These are phyloP conservation scores for Termitomyces titanicus DNA, from an alignment of 768 basidiomycete species.

Conservation along the genomic window DNA sequence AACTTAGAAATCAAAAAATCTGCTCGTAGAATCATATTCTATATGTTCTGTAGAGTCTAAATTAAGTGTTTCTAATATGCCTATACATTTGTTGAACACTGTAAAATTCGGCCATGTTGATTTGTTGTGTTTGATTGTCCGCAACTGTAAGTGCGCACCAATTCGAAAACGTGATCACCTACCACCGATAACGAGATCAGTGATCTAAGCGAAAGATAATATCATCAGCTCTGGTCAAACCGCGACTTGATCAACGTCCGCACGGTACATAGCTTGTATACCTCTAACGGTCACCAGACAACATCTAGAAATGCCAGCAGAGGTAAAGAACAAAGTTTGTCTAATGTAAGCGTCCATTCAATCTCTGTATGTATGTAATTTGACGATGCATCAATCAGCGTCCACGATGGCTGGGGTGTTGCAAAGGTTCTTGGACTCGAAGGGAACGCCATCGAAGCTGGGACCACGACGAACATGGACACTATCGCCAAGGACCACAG, in stretches of 20 bases:
- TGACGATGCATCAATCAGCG: constrained; percentile 38
- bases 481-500: constrained; percentile 73
- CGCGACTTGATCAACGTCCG: too few relatives aligned
- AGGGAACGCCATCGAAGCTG: constrained; percentile 88
- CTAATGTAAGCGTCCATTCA: constrained; percentile 59
- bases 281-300: too few relatives aligned
- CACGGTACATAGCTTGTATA: too few relatives aligned
- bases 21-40: too few relatives aligned
- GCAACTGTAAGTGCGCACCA: too few relatives aligned
- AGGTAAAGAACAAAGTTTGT: constrained; percentile 86
- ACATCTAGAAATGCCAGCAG: constrained; percentile 14
- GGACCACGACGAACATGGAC: constrained; percentile 86
- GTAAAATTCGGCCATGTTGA: too few relatives aligned
- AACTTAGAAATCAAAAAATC: too few relatives aligned
- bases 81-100: too few relatives aligned
- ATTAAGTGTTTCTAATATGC: too few relatives aligned
- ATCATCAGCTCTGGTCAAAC: not conserved
- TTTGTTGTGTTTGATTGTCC: too few relatives aligned
- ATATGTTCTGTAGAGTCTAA: too few relatives aligned
- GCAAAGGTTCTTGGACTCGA: constrained; percentile 62
- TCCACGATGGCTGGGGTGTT: constrained; percentile 97
- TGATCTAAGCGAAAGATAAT: not conserved
- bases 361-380: not conserved
- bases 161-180: too few relatives aligned
- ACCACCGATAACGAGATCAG: not conserved